Conservation (phyloP, 352 stramenopile species). For the Globisporangium carolinianum region DNA sequence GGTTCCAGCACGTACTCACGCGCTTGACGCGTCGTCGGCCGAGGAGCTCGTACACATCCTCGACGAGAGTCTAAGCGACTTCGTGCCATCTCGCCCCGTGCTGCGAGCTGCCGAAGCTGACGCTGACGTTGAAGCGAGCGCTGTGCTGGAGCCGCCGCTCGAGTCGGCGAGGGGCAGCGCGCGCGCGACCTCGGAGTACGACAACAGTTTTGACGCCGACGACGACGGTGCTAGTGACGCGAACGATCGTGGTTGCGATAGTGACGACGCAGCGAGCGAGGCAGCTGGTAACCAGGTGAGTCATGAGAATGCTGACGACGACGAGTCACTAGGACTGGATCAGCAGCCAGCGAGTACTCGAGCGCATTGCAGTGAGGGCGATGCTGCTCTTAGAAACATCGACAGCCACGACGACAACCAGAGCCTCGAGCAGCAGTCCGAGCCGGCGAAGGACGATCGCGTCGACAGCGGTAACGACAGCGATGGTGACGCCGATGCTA, state of each 20-base stretch:
- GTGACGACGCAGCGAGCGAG: neutral
- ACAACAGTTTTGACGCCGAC: slow-evolving; percentile 51
- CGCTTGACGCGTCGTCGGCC: slow-evolving; percentile 6
- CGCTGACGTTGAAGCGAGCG: neutral
- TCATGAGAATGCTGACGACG: slow-evolving; percentile 3
- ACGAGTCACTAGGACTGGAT: neutral
- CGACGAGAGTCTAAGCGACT: slow-evolving; percentile 45
- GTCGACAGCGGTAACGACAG: neutral
- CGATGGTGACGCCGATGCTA: neutral
- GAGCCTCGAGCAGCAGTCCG: no score
- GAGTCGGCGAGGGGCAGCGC: slow-evolving; percentile 3
- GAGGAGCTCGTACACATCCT: slow-evolving; percentile 50
- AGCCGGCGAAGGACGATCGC: neutral
- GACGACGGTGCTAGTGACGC: slow-evolving; percentile 13
- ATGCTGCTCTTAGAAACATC: neutral
- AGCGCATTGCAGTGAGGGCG: no score
- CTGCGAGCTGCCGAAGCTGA: neutral
- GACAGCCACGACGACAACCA: neutral
- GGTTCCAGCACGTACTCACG: neutral
- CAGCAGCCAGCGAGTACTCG: neutral
- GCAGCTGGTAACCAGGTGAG: slow-evolving; percentile 1
- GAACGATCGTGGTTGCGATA: neutral
- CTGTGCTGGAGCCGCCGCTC: neutral
- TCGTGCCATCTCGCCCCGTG: neutral
- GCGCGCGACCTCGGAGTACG: slow-evolving; percentile 21